phyloP scores from a whole-genome alignment of 805 yeast species.

The Spathaspora passalidarum region DNA sequence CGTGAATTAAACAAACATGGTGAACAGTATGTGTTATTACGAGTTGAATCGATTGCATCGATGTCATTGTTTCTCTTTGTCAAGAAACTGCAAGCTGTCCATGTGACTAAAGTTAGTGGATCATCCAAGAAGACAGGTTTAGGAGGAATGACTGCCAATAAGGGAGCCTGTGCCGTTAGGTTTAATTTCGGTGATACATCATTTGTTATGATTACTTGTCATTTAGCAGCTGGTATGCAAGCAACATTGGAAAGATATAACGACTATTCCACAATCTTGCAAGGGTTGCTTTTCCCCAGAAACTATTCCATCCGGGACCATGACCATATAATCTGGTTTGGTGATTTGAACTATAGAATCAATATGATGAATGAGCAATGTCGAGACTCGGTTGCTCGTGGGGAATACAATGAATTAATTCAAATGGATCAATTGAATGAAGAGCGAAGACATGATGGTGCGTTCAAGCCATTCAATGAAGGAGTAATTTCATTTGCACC shows the following conservation, averaged over 20 bases:
- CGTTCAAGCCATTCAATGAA: constrained; percentile 82
- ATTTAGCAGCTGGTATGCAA: constrained; percentile 86
- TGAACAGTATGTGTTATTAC: constrained; percentile 53
- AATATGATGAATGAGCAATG: constrained; percentile 69
- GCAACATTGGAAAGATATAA: constrained; percentile 82
- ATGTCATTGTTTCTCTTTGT: constrained; percentile 64
- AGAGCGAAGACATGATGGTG: constrained; percentile 69
- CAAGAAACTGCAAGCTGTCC: constrained; percentile 26
- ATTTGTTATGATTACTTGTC: constrained; percentile 84
- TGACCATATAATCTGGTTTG: constrained; percentile 84
- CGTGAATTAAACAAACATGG: constrained; percentile 52
- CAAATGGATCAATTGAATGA: constrained; percentile 74
- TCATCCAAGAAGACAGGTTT: constrained; percentile 91
- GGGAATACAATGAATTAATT: constrained; percentile 51
- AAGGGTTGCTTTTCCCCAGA: constrained; percentile 75
- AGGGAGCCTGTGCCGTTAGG: constrained; percentile 93
- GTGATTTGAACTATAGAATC: constrained; percentile 90
- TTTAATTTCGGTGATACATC: constrained; percentile 78
- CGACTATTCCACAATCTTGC: constrained; percentile 74
- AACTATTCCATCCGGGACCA: constrained; percentile 71
- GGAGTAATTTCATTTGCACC: constrained; percentile 80
- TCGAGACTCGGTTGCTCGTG: constrained; percentile 44
- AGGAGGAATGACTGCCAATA: constrained; percentile 96
- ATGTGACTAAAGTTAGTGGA: constrained; percentile 85
- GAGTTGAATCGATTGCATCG: constrained; percentile 77